Percentiles rank a stretch among this genome's conserved stretches.
Evolutionary conservation across 345 rosid genomes (phyloP).

Genomic region (Lenwebbia sp.): DNA sequence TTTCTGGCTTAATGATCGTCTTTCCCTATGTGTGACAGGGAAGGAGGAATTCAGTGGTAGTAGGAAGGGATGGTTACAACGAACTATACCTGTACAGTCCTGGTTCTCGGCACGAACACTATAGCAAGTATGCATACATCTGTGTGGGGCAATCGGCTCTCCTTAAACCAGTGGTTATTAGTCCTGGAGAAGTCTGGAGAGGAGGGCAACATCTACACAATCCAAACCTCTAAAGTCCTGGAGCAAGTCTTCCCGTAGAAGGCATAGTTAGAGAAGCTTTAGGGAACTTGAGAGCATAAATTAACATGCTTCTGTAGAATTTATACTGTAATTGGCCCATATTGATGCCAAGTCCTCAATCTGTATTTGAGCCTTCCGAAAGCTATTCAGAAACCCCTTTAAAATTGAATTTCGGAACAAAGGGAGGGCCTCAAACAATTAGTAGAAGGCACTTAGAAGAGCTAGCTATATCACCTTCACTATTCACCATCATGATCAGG

Average conservation of each 20-base stretch:
- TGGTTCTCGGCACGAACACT: constrained; percentile 57
- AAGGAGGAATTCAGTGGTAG: constrained; percentile 64
- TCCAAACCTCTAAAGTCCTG: constrained; percentile 39
- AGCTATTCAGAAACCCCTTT: not conserved
- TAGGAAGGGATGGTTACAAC: constrained; percentile 59
- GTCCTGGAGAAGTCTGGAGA: constrained; percentile 60
- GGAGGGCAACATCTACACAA: constrained; percentile 60
- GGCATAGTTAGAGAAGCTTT: not conserved
- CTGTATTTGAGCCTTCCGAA: not conserved
- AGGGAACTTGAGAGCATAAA: not conserved
- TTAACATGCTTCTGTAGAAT: not conserved
- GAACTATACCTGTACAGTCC: constrained; percentile 83
- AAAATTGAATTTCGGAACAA: not conserved
- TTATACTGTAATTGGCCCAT: not conserved
- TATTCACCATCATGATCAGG: not conserved
- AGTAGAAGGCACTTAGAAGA: not conserved
- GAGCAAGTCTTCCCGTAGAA: not conserved
- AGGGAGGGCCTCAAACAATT: not conserved
- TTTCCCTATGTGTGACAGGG: constrained; percentile 36
- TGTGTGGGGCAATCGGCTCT: constrained; percentile 59
- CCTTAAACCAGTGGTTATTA: constrained; percentile 44
- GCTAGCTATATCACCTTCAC: not conserved
- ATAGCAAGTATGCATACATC: constrained; percentile 60
- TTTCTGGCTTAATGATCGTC: not conserved
- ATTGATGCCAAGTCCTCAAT: not conserved